Base-by-base conservation (phyloP, 768 basidiomycete genomes). In the Leccinellum albellum region DNA sequence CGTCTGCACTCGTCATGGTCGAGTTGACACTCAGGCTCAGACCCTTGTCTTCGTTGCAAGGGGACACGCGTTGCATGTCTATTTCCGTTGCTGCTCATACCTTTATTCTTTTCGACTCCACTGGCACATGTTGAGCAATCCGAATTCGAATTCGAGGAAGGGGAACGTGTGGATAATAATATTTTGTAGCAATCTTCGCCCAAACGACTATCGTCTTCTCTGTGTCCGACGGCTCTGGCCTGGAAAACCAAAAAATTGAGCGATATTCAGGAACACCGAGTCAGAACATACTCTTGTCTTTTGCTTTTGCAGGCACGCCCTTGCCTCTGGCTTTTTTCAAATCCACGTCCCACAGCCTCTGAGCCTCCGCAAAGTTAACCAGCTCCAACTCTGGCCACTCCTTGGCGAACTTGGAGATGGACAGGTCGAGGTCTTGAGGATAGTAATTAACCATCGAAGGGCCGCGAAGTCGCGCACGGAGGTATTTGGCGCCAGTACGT, bases 401-500 rank as follows among this genome's bases (percentile, higher is more conserved):
- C 33, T 76, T 76, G 3, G 77, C 78, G 10, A 86, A 73, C 50
- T 76, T 65, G 31, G 83, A 70, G 51, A 92, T 75, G 58, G 79
- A 67, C 32, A 92, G 72, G 55, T 82, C 78, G 57, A 89, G 64
- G n/a, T 75, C 71, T 21, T 74, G 69, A 0, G 89, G 89, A 74
- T 95, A 94, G 76, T 98, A 98, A 5, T 82, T 76, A 61, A 88
- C 68, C 87, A 97, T 90, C 26, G 91, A 81, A 0, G 93, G 93
- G 0, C 95, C 96, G 0, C 87, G 84, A 33, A 98, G 82, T 17
- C 88, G 80, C 14, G 82, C 79, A 20, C 88, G 85, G 47, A 98
- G 84, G 75, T 96, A 94, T 75, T 98, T 98, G 26, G 93, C 88
- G 17, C 96, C 96, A 0, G 90, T 94, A 17, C 95, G 86, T 14